Conservation (phyloP, 768 basidiomycete species). For the Leccinum disarticulatum region DNA sequence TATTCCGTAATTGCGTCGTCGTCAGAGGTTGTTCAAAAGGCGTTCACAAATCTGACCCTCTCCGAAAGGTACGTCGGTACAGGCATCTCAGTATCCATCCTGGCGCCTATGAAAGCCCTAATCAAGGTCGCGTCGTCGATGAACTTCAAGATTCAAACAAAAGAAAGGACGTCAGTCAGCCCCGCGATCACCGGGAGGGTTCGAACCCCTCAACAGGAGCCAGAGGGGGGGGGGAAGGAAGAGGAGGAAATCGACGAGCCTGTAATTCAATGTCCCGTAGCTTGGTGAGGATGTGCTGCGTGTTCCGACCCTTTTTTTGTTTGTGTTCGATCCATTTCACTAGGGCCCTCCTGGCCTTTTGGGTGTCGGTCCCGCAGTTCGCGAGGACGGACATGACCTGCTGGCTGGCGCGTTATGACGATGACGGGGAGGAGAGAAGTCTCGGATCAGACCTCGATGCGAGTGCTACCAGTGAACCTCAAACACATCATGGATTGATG, state of each 20-base stretch:
- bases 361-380: constrained; percentile 30
- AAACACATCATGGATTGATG: constrained; percentile 18
- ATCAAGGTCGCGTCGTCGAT: background rate
- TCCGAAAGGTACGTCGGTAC: background rate
- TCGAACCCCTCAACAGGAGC: background rate
- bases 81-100: background rate
- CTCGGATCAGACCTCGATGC: constrained; percentile 22
- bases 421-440: background rate
- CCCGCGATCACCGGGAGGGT: background rate
- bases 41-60: background rate
- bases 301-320: constrained; percentile 28
- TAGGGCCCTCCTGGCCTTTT: constrained; percentile 26
- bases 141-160: background rate
- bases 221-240: background rate
- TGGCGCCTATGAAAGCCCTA: background rate
- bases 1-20: background rate
- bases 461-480: constrained; percentile 30
- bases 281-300: constrained; percentile 31
- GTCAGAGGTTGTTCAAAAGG: background rate
- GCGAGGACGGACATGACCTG: constrained; percentile 34
- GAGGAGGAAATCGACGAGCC: constrained; percentile 12
- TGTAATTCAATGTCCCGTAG: constrained; percentile 28
- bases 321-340: constrained; percentile 31
- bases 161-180: background rate
- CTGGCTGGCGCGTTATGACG: constrained; percentile 1